Evolutionary conservation across 305 asterid species (phyloP).

Genomic region (Fraxinus platypoda): DNA sequence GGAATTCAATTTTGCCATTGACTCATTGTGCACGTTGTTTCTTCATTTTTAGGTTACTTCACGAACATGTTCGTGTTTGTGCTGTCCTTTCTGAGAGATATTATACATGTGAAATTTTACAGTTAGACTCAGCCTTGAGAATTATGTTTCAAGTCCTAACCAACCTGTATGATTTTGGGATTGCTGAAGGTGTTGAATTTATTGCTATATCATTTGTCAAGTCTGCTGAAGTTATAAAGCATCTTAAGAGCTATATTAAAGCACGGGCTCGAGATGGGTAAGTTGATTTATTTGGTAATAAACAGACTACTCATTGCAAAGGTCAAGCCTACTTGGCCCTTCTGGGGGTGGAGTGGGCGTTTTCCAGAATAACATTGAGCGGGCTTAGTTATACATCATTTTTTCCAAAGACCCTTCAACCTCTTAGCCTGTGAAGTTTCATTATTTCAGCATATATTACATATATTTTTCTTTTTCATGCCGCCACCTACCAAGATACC

Average conservation of each 20-base stretch:
- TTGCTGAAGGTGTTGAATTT: constrained; percentile 96
- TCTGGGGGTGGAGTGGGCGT: neutral
- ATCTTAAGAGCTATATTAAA: constrained; percentile 90
- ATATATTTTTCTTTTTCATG: neutral
- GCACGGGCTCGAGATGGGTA: constrained; percentile 97
- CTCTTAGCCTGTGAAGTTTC: neutral
- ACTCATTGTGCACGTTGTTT: constrained; percentile 6
- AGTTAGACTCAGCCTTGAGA: constrained; percentile 21
- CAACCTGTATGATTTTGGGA: constrained; percentile 99
- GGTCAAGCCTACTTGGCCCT: neutral
- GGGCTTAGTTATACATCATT: neutral
- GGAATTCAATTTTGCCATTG: neutral
- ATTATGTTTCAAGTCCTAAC: too few species aligned
- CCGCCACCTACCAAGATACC: neutral
- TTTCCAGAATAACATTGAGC: neutral
- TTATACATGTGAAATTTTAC: neutral
- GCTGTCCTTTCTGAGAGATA: neutral
- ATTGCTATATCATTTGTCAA: constrained; percentile 97
- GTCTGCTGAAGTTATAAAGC: constrained; percentile 95
- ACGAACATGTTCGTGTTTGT: constrained; percentile 4
- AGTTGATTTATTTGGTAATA: constrained; percentile 20
- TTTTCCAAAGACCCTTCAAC: neutral
- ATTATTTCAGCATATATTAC: neutral
- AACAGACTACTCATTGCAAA: neutral
- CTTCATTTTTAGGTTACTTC: neutral